Conservation (phyloP, 2,329 filamentous ascomycete genomes). For the Colletotrichum sp. region DNA sequence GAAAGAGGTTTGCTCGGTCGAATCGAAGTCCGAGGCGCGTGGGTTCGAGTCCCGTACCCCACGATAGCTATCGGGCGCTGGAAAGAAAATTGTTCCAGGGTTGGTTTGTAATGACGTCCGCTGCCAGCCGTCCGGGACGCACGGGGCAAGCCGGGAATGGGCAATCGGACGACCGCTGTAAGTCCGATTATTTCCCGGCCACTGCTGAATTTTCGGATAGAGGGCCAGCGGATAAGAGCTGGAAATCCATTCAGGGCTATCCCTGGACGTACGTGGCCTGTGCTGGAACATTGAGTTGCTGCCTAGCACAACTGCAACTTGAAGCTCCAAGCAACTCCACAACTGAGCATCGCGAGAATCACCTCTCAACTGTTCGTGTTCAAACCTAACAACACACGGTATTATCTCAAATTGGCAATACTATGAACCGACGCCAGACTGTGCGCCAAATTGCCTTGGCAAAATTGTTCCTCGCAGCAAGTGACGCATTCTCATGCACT, state of each 20-base stretch:
- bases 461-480: neutral
- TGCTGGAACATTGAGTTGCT: neutral
- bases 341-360: neutral
- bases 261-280: neutral
- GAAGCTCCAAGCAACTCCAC: neutral
- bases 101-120: constrained; percentile 16
- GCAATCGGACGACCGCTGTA: neutral
- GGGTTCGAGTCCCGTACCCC: neutral
- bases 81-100: constrained; percentile 9
- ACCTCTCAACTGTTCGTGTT: neutral
- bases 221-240: neutral
- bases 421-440: neutral
- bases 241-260: neutral
- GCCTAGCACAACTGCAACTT: neutral
- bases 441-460: neutral
- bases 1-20: neutral
- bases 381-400: neutral
- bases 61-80: neutral
- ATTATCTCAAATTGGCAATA: neutral
- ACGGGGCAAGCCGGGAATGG: neutral
- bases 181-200: neutral
- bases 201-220: neutral
- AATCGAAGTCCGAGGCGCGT: neutral
- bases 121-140: neutral
- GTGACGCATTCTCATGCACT: neutral